Evolutionary conservation across 768 basidiomycete genomes (phyloP), one percentile per base, ranked within the genome.

Genomic region (Pleurotus tuber-regium): DNA sequence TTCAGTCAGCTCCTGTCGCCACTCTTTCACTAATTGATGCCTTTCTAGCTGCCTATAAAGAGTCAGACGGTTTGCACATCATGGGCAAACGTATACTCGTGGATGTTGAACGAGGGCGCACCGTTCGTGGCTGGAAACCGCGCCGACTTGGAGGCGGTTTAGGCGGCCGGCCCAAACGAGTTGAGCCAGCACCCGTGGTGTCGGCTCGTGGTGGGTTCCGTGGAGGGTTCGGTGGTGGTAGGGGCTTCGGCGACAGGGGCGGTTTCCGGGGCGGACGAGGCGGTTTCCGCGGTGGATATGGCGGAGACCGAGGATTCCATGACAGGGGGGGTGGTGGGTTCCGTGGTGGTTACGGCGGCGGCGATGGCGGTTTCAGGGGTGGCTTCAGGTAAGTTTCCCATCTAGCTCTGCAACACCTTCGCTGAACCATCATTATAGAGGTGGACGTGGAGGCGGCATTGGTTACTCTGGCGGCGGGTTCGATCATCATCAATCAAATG

Each of bases 121-220:
- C 97, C 9, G 97, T 99, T 23, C 85, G 96, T 53, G 97, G 95
- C 2, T 99, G 97, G 97, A 98, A 97, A 66, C 97, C 97, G 1
- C 87, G 93, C 43, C 85, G 95, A 47, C 75, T 98, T 0, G 97
- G 96, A 16, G 97, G 97, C n/a, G 97, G 97, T 4, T 79, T 98
- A n/a, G 97, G 97, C n/a, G 97, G 97, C 23, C 80, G 96, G 53
- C 93, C 95, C 16, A 98, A 98, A 66, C 84, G 84, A 3, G 82
- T 81, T 1, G 81, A 80, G 51, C 67, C 74, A n/a, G 46, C 31
- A 4, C 57, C 69, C 16, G 60, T 70, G 8, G 56, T 65, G 7
- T 58, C 65, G 4, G 59, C 67, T 10, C 63, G 71, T 29, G 63
- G 75, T 3, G 50, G 68, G 23, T 63, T 71, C 52, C 71, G 75